phyloP scores from a whole-genome alignment of 352 stramenopile species.

The Globisporangium yorkense region DNA sequence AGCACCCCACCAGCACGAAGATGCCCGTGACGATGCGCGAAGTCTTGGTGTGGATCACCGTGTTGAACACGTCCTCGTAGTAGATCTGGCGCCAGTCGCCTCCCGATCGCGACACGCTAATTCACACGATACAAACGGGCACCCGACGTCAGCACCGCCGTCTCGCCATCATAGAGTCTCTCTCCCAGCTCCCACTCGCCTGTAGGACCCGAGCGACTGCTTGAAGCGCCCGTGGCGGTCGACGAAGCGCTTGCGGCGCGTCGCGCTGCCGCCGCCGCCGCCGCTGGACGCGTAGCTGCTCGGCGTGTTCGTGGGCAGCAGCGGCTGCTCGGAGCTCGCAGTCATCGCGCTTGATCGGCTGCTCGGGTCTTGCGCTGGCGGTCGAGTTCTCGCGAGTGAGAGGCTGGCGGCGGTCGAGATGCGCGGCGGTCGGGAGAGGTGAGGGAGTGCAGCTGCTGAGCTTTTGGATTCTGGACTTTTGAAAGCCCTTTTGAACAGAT shows the following conservation, averaged over 20 bases:
- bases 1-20: conserved; percentile 48
- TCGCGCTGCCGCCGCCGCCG: not conserved
- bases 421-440: not conserved
- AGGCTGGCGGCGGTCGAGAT: not conserved
- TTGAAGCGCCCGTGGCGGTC: conserved; percentile 60
- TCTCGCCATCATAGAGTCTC: not conserved
- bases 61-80: conserved; percentile 83
- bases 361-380: not conserved
- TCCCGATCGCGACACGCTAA: conserved; percentile 40
- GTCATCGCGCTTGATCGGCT: conserved; percentile 4
- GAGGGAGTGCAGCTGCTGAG: not conserved
- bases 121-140: too few relatives aligned
- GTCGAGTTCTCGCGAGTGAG: not conserved
- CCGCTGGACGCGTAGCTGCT: conserved; percentile 4
- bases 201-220: conserved; percentile 66
- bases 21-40: conserved; percentile 75
- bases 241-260: conserved; percentile 37
- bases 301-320: conserved; percentile 18
- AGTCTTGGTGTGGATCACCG: conserved; percentile 82
- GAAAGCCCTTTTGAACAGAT: not conserved
- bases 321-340: conserved; percentile 21
- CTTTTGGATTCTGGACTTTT: not conserved
- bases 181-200: conserved; percentile 25
- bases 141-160: not conserved
- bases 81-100: conserved; percentile 83